Evolutionary conservation across 176 grass and related monocot genomes (phyloP), one percentile per base, ranked within the genome.

Genomic region (Eleusine indica): DNA sequence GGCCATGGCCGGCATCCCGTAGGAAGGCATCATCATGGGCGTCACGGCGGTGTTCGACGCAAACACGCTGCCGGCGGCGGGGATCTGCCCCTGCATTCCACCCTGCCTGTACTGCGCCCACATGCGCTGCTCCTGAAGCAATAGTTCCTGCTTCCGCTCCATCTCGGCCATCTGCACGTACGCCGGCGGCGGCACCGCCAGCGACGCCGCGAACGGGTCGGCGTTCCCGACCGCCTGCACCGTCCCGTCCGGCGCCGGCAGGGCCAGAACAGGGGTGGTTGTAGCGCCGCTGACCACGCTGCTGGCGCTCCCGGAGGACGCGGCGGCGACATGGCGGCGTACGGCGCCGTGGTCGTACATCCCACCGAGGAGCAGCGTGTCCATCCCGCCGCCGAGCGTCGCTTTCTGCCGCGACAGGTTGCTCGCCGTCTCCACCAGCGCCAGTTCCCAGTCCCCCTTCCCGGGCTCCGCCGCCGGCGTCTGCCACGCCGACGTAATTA

Each of bases 121-220:
- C 82, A 98, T 80, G 46, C 82, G 75, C 79, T 95, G 95, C 73
- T 98, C 92, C 86, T 91, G 87, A 63, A 82, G 48, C 80, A 98
- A 41, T 37, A 95, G 72, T 71, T 98, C 79, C 72, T 95, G 95
- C 73, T 95, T 95, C 80, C 88, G 82, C 71, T 91, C 89, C 87
- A 93, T 88, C 37, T 95, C 92, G 11, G 95, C 77, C 88, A 98
- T 95, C 82, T 93, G 92, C 82, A 98, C 92, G 49, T 93, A 98
- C 28, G 90, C 71, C 18, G 92, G 95, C 60, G 92, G 92, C 28
- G 92, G 88, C 30, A 93, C 75, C 0, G 60, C 82, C 51, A 94
- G 70, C 42, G 92, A 97, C 3, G 95, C 95, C 3, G 75, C 90
- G 72, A 97, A 97, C 2, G 95, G 95, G 84, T 97, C 95, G 1